phyloP scores from a whole-genome alignment of 371 early-diverging fungal species.

The Mucor mucedo region DNA sequence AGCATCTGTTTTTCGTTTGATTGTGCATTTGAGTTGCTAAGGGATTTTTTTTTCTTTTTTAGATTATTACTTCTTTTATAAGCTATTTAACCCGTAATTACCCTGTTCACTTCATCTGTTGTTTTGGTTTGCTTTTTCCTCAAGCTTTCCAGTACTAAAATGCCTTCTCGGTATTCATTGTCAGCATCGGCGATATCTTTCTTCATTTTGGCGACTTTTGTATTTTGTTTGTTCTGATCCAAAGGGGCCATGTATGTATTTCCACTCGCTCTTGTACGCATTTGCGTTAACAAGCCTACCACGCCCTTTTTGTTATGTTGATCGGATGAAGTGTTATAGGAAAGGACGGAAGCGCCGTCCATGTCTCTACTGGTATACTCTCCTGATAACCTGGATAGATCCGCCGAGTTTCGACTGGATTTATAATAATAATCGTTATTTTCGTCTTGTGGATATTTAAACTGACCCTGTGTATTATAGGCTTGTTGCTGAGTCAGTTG shows the following conservation, averaged over 20 bases:
- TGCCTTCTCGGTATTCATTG: constrained; percentile 60
- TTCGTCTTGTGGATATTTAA: background rate
- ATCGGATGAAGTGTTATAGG: constrained; percentile 6
- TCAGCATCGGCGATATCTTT: constrained; percentile 65
- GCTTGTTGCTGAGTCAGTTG: background rate
- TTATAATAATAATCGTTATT: constrained; percentile 1
- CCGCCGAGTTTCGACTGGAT: constrained; percentile 20
- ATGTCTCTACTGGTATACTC: constrained; percentile 17
- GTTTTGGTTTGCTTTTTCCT: constrained; percentile 51
- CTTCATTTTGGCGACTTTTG: constrained; percentile 52
- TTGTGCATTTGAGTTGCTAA: constrained; percentile 26
- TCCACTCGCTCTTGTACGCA: constrained; percentile 39
- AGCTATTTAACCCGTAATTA: constrained; percentile 12
- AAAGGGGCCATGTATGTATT: constrained; percentile 18
- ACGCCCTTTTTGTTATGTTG: constrained; percentile 37
- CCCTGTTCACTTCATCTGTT: constrained; percentile 45
- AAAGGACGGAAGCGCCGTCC: constrained; percentile 20
- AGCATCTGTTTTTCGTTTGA: constrained; percentile 26
- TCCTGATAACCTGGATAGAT: constrained; percentile 6
- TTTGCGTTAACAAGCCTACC: constrained; percentile 47
- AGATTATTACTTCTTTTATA: background rate
- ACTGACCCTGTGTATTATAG: background rate
- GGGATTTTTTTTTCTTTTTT: background rate
- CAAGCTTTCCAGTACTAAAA: constrained; percentile 51
- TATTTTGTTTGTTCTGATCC: constrained; percentile 49